Base-by-base conservation (phyloP, 1,284 basidiomycete species). In the Athelia sp. region DNA sequence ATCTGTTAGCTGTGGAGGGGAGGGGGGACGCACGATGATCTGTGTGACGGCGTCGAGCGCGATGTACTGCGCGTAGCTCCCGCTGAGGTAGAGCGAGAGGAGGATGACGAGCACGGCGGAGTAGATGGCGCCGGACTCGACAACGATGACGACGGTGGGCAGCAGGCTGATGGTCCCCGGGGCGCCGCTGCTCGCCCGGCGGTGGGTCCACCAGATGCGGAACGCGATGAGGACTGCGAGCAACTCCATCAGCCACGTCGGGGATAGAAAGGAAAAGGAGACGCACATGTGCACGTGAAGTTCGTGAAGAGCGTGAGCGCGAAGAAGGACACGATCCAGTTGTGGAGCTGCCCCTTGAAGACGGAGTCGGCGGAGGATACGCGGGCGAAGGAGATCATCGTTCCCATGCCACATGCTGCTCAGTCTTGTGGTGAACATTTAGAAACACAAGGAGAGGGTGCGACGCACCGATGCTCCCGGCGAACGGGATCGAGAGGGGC, bases 101-200 rank as follows among this genome's bases (percentile, higher is more conserved):
- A 73, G 56, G 6, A 58, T 53, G 21, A 67, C 54, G 14, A 71
- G 60, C 3, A 66, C 65, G 21, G 54, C 56, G 1, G 69, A 70
- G 52, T 72, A 72, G 17, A 73, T 64, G 3, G 66, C 63, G n/a
- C 72, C 71, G n/a, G 69, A 70, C 52, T 72, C 72, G 34, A 74
- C 57, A 22, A 73, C 62, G 21, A 72, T 61, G 32, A 67, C 55
- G 34, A 68, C 59, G 44, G 69, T 52, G 6, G 69, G 61, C 21
- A 54, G 55, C 46, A 69, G 52, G 46, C 57, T 64, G 21, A n/a
- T n/a, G n/a, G n/a, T 29, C 26, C 13, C 6, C 57, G 45, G 10
- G 55, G 48, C 9, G 54, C 38, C 36, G 55, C 57, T 4, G 47
- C 52, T 24, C 62, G 50, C 58, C 45, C 58, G 45, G 21, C 61